A percentile compares a stretch with the other conserved stretches of the same genome.
These are phyloP conservation scores for Mortierella antarctica DNA, from an alignment of 192 early-diverging fungal species.

Conservation along the genomic window DNA sequence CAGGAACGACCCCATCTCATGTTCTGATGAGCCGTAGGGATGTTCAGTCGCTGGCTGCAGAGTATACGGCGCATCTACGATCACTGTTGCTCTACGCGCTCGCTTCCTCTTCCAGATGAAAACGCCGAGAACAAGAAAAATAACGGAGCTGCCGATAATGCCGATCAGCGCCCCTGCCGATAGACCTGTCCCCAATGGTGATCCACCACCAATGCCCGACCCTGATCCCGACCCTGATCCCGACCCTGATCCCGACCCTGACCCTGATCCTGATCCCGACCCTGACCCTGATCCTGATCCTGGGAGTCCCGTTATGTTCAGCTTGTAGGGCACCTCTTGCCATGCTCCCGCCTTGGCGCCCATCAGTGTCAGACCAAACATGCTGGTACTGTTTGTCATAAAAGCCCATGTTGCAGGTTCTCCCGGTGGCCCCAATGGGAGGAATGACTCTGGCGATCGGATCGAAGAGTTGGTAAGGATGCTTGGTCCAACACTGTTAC, in stretches of 20 bases:
- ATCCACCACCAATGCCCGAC: not conserved
- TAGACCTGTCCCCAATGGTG: not conserved
- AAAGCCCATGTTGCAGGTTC: constrained; percentile 10
- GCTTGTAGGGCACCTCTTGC: not conserved
- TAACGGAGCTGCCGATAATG: not conserved
- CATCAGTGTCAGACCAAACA: not conserved
- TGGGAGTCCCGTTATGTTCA: not conserved
- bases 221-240: not conserved
- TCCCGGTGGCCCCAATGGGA: constrained; percentile 7
- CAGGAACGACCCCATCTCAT: no score
- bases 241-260: not conserved
- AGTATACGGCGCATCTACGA: not conserved
- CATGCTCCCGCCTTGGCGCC: constrained; percentile 8
- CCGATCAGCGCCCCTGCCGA: not conserved
- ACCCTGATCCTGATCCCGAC: no score
- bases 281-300: constrained; percentile 7
- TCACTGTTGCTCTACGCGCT: not conserved
- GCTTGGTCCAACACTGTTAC: not conserved
- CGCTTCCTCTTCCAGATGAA: not conserved
- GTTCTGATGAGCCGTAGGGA: no score
- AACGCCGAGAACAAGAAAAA: not conserved
- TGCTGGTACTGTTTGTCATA: constrained; percentile 9
- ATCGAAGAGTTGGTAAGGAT: constrained; percentile 1
- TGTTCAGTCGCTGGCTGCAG: not conserved
- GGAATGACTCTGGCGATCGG: not conserved